These are phyloP conservation scores for Biscutella auriculata DNA, from an alignment of 441 rosid genomes.

Conservation along the genomic window DNA sequence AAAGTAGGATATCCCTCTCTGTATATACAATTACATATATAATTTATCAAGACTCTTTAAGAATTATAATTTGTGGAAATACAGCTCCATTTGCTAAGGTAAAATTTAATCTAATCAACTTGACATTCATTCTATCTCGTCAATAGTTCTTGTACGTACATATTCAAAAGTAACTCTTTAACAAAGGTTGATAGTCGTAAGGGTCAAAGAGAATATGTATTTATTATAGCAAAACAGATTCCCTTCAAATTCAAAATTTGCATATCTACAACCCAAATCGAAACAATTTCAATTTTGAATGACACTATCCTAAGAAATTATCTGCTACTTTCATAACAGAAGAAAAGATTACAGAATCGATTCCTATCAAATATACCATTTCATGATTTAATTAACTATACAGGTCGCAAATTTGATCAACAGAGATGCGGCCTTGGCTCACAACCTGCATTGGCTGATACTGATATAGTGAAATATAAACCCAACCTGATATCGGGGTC, in stretches of 20 bases:
- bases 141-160: neutral
- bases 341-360: neutral
- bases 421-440: neutral
- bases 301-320: neutral
- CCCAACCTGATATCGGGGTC: slow-evolving; percentile 84
- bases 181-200: neutral
- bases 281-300: neutral
- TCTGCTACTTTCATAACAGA: neutral
- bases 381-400: neutral
- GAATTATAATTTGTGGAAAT: neutral
- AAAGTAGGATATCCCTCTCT: neutral
- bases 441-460: neutral
- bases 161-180: neutral
- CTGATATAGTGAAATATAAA: neutral
- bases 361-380: no score
- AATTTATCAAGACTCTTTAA: neutral
- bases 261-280: neutral
- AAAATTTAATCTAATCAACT: neutral
- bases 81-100: neutral
- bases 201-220: neutral
- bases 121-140: neutral
- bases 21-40: no score
- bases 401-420: neutral
- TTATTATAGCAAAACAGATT: neutral
- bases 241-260: neutral